Evolutionary conservation across 1,284 basidiomycete species (phyloP).

Genomic region (Afroboletus lepidellus): DNA sequence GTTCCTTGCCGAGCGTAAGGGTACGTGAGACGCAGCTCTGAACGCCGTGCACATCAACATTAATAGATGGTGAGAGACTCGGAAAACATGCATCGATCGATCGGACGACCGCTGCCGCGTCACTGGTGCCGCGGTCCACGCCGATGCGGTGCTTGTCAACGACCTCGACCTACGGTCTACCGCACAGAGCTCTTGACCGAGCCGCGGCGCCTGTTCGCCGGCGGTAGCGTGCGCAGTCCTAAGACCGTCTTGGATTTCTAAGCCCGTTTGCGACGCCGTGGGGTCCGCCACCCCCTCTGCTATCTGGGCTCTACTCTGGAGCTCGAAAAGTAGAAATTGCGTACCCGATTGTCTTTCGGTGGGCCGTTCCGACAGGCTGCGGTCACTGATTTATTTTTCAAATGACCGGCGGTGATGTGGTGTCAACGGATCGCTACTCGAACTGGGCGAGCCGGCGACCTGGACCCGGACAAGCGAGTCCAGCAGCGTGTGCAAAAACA

Average conservation of each 20-base stretch:
- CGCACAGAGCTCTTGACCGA: too few species aligned
- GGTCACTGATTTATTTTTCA: conserved; percentile 2
- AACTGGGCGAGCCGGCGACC: background rate
- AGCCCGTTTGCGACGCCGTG: background rate
- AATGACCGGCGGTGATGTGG: background rate
- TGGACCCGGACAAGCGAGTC: background rate
- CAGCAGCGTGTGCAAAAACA: background rate
- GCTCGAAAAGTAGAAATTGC: conserved; percentile 19
- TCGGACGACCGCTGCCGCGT: background rate
- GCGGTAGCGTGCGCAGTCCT: background rate
- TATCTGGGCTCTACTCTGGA: background rate
- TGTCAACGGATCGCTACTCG: background rate
- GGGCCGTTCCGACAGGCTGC: background rate
- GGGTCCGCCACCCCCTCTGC: background rate
- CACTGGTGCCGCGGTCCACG: conserved; percentile 1
- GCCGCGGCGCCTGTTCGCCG: conserved; percentile 5
- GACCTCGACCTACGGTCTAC: too few species aligned
- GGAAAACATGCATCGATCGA: background rate
- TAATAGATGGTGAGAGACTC: conserved; percentile 13
- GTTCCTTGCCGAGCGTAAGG: background rate
- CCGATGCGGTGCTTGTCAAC: background rate
- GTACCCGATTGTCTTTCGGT: background rate
- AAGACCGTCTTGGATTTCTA: conserved; percentile 7
- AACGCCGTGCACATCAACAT: conserved; percentile 5
- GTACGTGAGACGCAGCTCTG: background rate